A percentile compares a stretch with the other conserved stretches of the same genome.
These are phyloP conservation scores for Neurospora terricola DNA, from an alignment of 495 filamentous ascomycete genomes.

Conservation along the genomic window DNA sequence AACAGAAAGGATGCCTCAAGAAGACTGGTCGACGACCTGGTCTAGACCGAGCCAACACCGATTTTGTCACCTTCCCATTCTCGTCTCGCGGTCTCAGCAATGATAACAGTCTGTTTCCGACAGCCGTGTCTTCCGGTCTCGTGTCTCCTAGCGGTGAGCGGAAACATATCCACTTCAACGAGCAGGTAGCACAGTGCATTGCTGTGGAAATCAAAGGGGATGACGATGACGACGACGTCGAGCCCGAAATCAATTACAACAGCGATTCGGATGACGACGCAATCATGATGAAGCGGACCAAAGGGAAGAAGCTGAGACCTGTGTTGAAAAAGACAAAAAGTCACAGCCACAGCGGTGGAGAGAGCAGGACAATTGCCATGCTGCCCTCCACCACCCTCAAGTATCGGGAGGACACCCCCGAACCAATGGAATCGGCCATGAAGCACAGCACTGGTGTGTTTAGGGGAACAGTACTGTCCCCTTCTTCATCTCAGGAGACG, in stretches of 20 bases:
- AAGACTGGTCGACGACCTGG: slow-evolving; percentile 31
- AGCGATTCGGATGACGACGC: slow-evolving; percentile 63
- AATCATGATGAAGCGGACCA: slow-evolving; percentile 73
- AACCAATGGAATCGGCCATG: slow-evolving; percentile 49
- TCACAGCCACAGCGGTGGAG: slow-evolving; percentile 38
- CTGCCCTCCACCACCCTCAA: slow-evolving; percentile 89
- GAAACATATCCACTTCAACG: slow-evolving; percentile 92
- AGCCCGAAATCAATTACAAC: slow-evolving; percentile 32
- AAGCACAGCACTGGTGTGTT: slow-evolving; percentile 38
- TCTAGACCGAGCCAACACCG: slow-evolving; percentile 52
- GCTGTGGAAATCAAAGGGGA: slow-evolving; percentile 77
- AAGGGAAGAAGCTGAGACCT: slow-evolving; percentile 29
- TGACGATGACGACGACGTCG: slow-evolving; percentile 57
- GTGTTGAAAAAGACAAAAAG: slow-evolving; percentile 37
- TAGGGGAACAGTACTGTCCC: slow-evolving; percentile 44
- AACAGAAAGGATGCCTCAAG: slow-evolving; percentile 53
- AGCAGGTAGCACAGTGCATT: slow-evolving; percentile 91
- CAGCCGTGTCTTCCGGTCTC: slow-evolving; percentile 50
- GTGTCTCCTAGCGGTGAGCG: slow-evolving; percentile 57
- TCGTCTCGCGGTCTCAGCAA: slow-evolving; percentile 46
- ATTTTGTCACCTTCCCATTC: slow-evolving; percentile 50
- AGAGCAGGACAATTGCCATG: slow-evolving; percentile 88
- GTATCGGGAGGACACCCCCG: slow-evolving; percentile 71
- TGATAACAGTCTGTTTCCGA: slow-evolving; percentile 47
- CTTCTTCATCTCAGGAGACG: slow-evolving; percentile 70